Conservation (phyloP, 305 asterid species). For the Fraxinus albicans region DNA sequence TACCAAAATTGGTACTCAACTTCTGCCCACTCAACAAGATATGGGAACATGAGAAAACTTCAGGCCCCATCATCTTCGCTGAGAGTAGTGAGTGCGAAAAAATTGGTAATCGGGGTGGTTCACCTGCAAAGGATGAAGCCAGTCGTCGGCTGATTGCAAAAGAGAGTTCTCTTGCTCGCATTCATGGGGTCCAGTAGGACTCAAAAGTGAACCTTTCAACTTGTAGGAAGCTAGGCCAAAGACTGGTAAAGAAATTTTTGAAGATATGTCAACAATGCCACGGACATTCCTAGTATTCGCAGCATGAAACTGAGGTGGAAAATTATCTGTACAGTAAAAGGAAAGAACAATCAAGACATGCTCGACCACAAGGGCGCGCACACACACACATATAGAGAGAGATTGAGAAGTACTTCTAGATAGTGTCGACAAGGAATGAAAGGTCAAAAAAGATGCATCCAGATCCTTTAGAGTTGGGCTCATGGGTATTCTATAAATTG, state of each 20-base stretch:
- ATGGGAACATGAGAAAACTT: neutral
- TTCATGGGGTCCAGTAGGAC: slow-evolving; percentile 61
- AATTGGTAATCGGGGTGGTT: slow-evolving; percentile 64
- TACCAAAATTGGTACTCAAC: slow-evolving; percentile 2
- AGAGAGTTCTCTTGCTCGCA: slow-evolving; percentile 61
- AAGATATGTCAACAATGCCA: slow-evolving; percentile 38
- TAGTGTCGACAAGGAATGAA: slow-evolving; percentile 73
- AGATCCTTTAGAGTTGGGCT: slow-evolving; percentile 66
- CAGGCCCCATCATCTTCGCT: slow-evolving; percentile 37
- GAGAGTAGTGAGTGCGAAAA: slow-evolving; percentile 48
- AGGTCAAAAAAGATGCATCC: slow-evolving; percentile 72
- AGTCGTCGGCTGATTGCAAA: slow-evolving; percentile 53
- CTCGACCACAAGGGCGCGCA: neutral
- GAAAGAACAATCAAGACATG: slow-evolving; percentile 7
- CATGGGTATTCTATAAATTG: slow-evolving; percentile 76
- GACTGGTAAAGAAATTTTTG: slow-evolving; percentile 67
- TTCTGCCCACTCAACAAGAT: neutral
- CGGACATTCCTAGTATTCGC: slow-evolving; percentile 34
- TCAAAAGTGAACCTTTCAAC: slow-evolving; percentile 59
- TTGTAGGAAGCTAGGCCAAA: slow-evolving; percentile 80
- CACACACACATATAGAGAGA: neutral
- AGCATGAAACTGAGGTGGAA: slow-evolving; percentile 39
- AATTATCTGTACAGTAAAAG: slow-evolving; percentile 34
- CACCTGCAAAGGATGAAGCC: slow-evolving; percentile 60
- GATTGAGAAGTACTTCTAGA: slow-evolving; percentile 44